Percentiles rank a stretch among this genome's conserved stretches.
Conservation (phyloP, 129 eudicot genomes). For the Pittosporum tobira region DNA sequence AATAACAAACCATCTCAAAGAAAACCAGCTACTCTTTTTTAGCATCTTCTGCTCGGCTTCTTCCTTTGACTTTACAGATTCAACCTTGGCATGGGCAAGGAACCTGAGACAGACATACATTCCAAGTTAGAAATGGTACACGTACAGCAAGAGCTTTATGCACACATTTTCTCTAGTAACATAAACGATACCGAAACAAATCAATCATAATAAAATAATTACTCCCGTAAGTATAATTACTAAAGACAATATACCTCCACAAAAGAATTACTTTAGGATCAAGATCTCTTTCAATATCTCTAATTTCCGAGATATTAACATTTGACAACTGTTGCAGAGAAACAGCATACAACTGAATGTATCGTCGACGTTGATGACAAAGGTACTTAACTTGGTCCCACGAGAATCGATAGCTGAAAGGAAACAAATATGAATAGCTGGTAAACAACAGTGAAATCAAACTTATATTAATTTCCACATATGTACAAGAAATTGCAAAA, state of each 20-base stretch:
- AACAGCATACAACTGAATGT: conserved; percentile 78
- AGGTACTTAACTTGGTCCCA: conserved; percentile 80
- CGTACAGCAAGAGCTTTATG: not conserved
- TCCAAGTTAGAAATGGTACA: not conserved
- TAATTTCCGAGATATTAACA: conserved; percentile 42
- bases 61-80: conserved; percentile 87
- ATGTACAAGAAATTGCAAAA: too few species aligned
- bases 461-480: conserved; percentile 1
- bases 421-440: conserved; percentile 12
- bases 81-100: conserved; percentile 97
- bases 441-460: not conserved
- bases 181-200: not conserved
- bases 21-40: conserved; percentile 76
- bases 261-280: conserved; percentile 87
- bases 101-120: conserved; percentile 50
- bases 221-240: not conserved
- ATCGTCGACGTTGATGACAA: conserved; percentile 72
- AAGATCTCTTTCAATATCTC: conserved; percentile 87
- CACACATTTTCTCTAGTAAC: not conserved
- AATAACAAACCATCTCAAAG: conserved; percentile 66
- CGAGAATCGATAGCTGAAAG: conserved; percentile 73
- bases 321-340: conserved; percentile 54
- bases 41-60: conserved; percentile 85
- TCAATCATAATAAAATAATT: too few species aligned
- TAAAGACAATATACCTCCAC: conserved; percentile 62